These are phyloP conservation scores for Penicillium frequentans DNA, from an alignment of 2,329 filamentous ascomycete species.

Conservation along the genomic window DNA sequence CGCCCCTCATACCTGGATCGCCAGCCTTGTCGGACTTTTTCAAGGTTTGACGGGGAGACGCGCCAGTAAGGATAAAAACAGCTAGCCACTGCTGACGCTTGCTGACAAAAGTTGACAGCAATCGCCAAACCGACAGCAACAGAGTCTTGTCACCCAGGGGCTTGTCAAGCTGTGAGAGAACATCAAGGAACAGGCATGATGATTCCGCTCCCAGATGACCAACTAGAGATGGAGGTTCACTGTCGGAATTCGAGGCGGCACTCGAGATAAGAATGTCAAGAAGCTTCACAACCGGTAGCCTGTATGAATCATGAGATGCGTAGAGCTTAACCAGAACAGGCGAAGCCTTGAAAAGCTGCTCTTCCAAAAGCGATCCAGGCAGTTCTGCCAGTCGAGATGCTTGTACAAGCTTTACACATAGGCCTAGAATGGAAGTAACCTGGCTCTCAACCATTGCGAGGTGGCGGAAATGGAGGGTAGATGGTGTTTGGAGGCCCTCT, in stretches of 20 bases:
- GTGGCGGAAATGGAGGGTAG: slow-evolving; percentile 62
- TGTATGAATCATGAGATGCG: slow-evolving; percentile 66
- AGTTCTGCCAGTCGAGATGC: slow-evolving; percentile 65
- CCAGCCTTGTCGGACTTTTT: slow-evolving; percentile 52
- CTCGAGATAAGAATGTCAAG: slow-evolving; percentile 72
- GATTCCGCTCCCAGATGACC: slow-evolving; percentile 82
- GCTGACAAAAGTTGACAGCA: slow-evolving; percentile 81
- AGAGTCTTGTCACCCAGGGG: slow-evolving; percentile 68
- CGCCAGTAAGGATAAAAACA: slow-evolving; percentile 85
- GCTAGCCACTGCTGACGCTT: slow-evolving; percentile 96
- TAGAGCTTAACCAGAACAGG: slow-evolving; percentile 76
- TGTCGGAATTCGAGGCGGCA: slow-evolving; percentile 60
- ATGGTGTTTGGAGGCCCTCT: slow-evolving; percentile 59
- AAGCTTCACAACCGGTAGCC: slow-evolving; percentile 64
- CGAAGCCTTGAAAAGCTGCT: slow-evolving; percentile 76
- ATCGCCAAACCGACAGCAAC: slow-evolving; percentile 73
- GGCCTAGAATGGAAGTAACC: slow-evolving; percentile 62
- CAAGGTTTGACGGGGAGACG: slow-evolving; percentile 74
- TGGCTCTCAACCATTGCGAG: slow-evolving; percentile 60
- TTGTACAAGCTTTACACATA: slow-evolving; percentile 70
- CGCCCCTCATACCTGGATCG: slow-evolving; percentile 50
- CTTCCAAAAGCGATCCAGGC: slow-evolving; percentile 67
- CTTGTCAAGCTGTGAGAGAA: slow-evolving; percentile 74
- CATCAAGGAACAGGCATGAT: slow-evolving; percentile 78
- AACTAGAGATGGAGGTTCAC: slow-evolving; percentile 90